A percentile compares a stretch with the other conserved stretches of the same genome.
These are phyloP conservation scores for Discostella stelligeroides DNA, from an alignment of 108 stramenopile species.

Conservation along the genomic window DNA sequence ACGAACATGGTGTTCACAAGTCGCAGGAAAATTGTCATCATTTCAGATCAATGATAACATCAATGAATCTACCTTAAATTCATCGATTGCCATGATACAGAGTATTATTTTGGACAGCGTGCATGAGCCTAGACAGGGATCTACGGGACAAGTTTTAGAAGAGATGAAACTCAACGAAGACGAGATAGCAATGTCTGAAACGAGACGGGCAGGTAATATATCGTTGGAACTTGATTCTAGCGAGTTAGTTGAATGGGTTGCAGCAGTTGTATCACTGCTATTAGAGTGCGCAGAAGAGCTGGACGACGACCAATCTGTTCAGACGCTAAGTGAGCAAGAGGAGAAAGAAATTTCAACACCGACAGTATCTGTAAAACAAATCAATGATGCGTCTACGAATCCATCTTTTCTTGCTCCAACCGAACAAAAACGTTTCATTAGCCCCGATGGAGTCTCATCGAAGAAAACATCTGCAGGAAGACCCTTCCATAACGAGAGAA, in stretches of 20 bases:
- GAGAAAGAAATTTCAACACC: not conserved
- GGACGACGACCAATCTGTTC: slow-evolving; percentile 8
- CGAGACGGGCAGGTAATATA: not conserved
- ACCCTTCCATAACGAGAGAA: not conserved
- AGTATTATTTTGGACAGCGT: slow-evolving; percentile 21
- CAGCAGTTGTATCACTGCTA: slow-evolving; percentile 30
- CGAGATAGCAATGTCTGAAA: slow-evolving; percentile 9
- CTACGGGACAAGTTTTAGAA: not conserved
- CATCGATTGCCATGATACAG: slow-evolving; percentile 18
- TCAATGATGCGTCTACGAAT: not conserved
- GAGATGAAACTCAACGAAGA: slow-evolving; percentile 32
- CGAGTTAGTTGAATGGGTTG: slow-evolving; percentile 34
- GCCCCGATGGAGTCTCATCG: not conserved
- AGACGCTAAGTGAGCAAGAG: slow-evolving; percentile 2
- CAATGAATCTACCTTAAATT: not conserved
- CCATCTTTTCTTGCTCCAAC: not conserved
- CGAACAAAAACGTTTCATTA: not conserved
- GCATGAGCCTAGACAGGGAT: not conserved
- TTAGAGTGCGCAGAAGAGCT: slow-evolving; percentile 39
- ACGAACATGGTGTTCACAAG: slow-evolving; percentile 30
- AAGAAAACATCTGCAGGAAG: not conserved
- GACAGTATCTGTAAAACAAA: not conserved
- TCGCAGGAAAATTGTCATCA: slow-evolving; percentile 18
- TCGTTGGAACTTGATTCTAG: slow-evolving; percentile 4
- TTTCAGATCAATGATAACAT: not conserved